Evolutionary conservation across 2,329 filamentous ascomycete genomes (phyloP), one percentile per base, ranked within the genome.

Genomic region (Monosporascus sp.): DNA sequence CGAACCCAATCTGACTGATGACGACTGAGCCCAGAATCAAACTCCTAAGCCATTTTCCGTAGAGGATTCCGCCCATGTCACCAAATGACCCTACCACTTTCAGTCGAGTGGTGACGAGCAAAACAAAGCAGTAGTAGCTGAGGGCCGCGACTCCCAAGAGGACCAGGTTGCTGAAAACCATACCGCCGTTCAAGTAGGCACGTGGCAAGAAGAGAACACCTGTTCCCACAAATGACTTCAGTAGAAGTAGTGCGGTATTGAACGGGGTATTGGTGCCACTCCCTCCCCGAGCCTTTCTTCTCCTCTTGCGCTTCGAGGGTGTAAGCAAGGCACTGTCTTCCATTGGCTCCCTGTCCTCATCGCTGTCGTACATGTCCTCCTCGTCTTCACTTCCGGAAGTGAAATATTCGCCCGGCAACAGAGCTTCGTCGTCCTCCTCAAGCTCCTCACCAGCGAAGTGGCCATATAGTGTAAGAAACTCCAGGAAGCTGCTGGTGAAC

Each of bases 151-250:
- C 90, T 39, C 79, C 81, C 22, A 99, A 76, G n/a, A 99, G 81
- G 17, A 99, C 88, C 49, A 95, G 59, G 66, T 95, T 96, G 64
- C 91, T 96, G 72, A 99, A 99, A 17, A 96, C 75, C 92, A 99
- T 97, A 54, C 94, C 94, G 51, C 94, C 94, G 64, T 96, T 99
- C 58, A 97, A 81, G 67, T 94, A 99, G 5, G 94, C 93, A 47
- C 91, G 85, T 0, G 93, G 93, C 37, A 97, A 75, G 74, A 97
- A 97, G 17, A 97, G 77, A 8, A 97, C 93, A 52, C 93, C 93
- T 0, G 94, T 99, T 20, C 95, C 94, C 47, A 99, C 94, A 67
- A 99, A 99, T 0, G 93, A 97, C 75, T 99, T 99, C 60, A 99
- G 83, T 43, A 99, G 78, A 51, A 99, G 79, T 61, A 97, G 72